Percentiles rank a stretch among this genome's conserved stretches.
These are phyloP conservation scores for Nematodospora valgi DNA, from an alignment of 805 yeast genomes.

Conservation along the genomic window DNA sequence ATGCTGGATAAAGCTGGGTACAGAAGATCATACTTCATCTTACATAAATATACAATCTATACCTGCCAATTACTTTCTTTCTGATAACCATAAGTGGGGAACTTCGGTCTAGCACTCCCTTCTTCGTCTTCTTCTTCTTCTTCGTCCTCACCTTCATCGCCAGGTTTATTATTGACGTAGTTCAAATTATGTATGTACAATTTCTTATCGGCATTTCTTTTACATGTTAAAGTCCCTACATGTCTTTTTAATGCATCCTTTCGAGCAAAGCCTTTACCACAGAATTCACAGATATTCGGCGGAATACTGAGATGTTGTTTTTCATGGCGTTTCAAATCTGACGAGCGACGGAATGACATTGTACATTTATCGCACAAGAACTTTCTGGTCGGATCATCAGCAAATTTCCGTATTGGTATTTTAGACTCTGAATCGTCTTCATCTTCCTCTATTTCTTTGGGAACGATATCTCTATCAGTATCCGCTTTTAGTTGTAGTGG, in stretches of 20 bases:
- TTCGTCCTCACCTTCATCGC: conserved; percentile 5
- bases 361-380: conserved; percentile 60
- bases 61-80: conserved; percentile 1
- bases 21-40: neutral
- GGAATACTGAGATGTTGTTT: conserved; percentile 69
- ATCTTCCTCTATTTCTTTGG: conserved; percentile 4
- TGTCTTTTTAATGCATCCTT: conserved; percentile 81
- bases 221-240: conserved; percentile 69
- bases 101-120: conserved; percentile 1
- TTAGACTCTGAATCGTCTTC: no score
- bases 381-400: conserved; percentile 24
- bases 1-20: no score
- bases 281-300: conserved; percentile 69
- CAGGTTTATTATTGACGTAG: conserved; percentile 14
- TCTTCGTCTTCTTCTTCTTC: conserved; percentile 6
- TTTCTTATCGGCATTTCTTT: conserved; percentile 59
- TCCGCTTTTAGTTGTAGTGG: conserved; percentile 7
- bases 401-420: neutral
- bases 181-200: conserved; percentile 32
- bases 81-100: conserved; percentile 8
- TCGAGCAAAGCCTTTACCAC: conserved; percentile 82
- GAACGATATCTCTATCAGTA: conserved; percentile 1
- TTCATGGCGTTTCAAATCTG: conserved; percentile 72
- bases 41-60: neutral
- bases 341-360: conserved; percentile 61